Base-by-base conservation (phyloP, 2,329 filamentous ascomycete species). In the Phaeosphaeria sp. region DNA sequence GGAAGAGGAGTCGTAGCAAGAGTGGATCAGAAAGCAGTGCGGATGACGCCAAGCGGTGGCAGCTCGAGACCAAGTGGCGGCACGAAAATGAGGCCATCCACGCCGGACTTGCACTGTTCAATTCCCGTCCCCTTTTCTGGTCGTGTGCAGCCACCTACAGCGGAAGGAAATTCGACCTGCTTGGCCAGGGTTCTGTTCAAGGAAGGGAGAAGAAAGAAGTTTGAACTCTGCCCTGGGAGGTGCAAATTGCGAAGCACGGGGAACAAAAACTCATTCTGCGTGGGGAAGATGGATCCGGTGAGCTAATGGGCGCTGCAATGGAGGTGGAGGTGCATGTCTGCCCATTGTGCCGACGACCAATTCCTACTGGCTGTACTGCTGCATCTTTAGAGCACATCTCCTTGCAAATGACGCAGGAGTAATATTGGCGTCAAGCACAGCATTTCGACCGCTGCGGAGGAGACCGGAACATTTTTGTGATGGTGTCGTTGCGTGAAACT, bases 291-390 rank as follows among this genome's bases (percentile, higher is more conserved):
- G 13, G 9, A n/a, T 25, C 33, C 22, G 36, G 48, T 41, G 33
- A 50, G 48, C 48, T 50, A 50, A 50, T 43, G 6, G 25, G 48
- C 21, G 48, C 15, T 50, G 48, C 25, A 20, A 50, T 42, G n/a
- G 48, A 17, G 33, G 33, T 48, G 30, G 20, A 50, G 48, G 13
- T 25, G 48, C 48, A 50, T n/a, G 15, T 17, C 36, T 36, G 20
- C 48, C 48, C 33, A 6, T 3, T 50, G 17, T 43, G 33, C 48
- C 48, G 36, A 4, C 46, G 18, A 33, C 11, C 22, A 33, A 6
- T 15, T 46, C 15, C 22, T n/a, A 46, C 20, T 22, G 2, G 43
- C 43, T 46, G 15, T 23, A 46, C 10, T 46, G 43, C 43, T 25
- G 20, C 22, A n/a, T 25, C 46, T 48, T 3, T 18, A n/a, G 13